Percentiles rank a stretch among this genome's conserved stretches.
Conservation (phyloP, 352 stramenopile genomes). For the Phytophthora boehmeriae region DNA sequence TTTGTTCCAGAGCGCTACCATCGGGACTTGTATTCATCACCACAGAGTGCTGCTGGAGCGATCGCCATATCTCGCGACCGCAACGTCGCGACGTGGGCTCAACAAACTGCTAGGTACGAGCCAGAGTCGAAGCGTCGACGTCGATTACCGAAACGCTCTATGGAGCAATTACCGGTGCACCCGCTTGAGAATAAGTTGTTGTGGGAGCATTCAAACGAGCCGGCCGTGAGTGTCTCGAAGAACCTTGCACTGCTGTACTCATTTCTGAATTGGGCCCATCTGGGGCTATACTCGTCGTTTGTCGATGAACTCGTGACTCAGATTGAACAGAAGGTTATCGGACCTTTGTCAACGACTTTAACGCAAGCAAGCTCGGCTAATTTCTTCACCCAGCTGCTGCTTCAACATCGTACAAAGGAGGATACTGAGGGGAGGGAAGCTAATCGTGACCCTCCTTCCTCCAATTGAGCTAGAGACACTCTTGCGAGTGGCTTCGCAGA, state of each 20-base stretch:
- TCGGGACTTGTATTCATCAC: no score
- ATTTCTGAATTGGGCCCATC: slow-evolving; percentile 47
- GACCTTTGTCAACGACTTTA: slow-evolving; percentile 26
- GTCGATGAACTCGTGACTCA: slow-evolving; percentile 47
- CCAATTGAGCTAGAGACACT: slow-evolving; percentile 43
- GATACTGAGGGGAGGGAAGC: no score
- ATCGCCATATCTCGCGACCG: background rate
- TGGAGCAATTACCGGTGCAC: background rate
- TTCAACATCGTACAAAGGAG: slow-evolving; percentile 28
- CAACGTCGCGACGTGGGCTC: slow-evolving; percentile 43
- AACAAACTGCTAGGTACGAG: slow-evolving; percentile 53
- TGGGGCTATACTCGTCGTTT: slow-evolving; percentile 41
- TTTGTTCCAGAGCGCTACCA: no score
- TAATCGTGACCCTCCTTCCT: background rate
- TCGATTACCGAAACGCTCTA: background rate
- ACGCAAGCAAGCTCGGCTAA: slow-evolving; percentile 34
- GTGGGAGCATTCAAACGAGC: slow-evolving; percentile 43
- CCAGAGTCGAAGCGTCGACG: slow-evolving; percentile 1
- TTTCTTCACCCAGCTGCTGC: slow-evolving; percentile 43
- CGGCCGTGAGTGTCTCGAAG: slow-evolving; percentile 41
- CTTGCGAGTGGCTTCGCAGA: slow-evolving; percentile 39
- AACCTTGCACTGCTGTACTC: slow-evolving; percentile 51
- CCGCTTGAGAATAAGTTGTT: slow-evolving; percentile 42
- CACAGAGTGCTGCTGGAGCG: no score
- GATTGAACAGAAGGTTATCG: slow-evolving; percentile 36